phyloP scores from a whole-genome alignment of 2,329 filamentous ascomycete genomes.

The Waltergamsia citrina region DNA sequence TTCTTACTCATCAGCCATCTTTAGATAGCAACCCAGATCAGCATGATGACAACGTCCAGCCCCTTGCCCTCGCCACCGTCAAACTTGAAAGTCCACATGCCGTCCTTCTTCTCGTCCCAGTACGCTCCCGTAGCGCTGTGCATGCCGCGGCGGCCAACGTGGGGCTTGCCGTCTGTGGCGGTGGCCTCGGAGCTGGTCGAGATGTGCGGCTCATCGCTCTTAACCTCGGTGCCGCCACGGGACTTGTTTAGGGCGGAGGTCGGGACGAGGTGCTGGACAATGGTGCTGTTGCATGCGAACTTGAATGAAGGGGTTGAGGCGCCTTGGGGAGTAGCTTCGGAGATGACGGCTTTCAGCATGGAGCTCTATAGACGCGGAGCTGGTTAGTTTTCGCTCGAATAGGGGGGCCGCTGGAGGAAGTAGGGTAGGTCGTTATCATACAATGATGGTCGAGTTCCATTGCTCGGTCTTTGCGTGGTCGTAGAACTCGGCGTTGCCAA shows the following conservation, averaged over 20 bases:
- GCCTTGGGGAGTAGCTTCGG: conserved; percentile 55
- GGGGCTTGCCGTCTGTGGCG: conserved; percentile 55
- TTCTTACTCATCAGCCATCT: neutral
- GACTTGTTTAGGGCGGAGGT: conserved; percentile 55
- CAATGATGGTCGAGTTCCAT: conserved; percentile 93
- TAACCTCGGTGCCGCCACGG: conserved; percentile 36
- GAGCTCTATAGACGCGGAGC: conserved; percentile 44
- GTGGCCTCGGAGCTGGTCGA: conserved; percentile 43
- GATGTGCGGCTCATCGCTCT: conserved; percentile 40
- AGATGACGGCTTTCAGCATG: conserved; percentile 69
- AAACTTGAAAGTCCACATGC: conserved; percentile 85
- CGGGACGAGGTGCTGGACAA: conserved; percentile 83
- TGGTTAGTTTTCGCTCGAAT: neutral
- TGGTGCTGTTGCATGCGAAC: conserved; percentile 95
- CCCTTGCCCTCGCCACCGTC: conserved; percentile 59
- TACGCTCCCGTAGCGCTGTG: conserved; percentile 77
- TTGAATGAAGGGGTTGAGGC: conserved; percentile 64
- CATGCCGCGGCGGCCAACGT: conserved; percentile 81
- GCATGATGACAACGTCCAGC: conserved; percentile 60
- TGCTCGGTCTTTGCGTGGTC: conserved; percentile 75
- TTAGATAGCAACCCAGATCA: conserved; percentile 61
- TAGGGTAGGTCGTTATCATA: conserved; percentile 47
- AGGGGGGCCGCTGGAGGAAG: neutral
- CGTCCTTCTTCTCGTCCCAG: conserved; percentile 86
- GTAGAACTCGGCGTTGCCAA: conserved; percentile 69